phyloP scores from a whole-genome alignment of 192 early-diverging fungal genomes.

The Phycomyces nitens region DNA sequence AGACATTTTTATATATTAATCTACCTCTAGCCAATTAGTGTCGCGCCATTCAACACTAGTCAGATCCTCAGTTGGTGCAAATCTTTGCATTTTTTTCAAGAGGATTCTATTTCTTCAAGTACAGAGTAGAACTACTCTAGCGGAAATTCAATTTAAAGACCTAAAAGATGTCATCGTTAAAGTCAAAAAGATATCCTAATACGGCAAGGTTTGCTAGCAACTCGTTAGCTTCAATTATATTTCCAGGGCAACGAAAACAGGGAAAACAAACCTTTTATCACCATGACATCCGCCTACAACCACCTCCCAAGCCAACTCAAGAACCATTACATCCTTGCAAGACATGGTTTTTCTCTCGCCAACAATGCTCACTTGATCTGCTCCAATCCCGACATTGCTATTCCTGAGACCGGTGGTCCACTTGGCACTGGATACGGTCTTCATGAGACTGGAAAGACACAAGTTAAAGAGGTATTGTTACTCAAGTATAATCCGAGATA shows the following conservation, averaged over 20 bases:
- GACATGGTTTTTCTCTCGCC: conserved; percentile 58
- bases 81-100: conserved; percentile 17
- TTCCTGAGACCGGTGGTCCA: conserved; percentile 42
- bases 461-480: conserved; percentile 41
- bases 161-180: no score
- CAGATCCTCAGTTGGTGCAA: conserved; percentile 39
- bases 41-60: conserved; percentile 63
- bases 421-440: conserved; percentile 49
- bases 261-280: conserved; percentile 1
- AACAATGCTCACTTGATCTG: conserved; percentile 51
- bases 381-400: conserved; percentile 52
- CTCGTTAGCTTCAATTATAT: no score
- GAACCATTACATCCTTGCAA: conserved; percentile 42
- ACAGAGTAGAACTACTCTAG: no score
- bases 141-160: no score
- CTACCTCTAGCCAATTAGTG: conserved; percentile 53
- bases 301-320: conserved; percentile 25
- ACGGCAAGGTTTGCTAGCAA: no score
- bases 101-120: no score
- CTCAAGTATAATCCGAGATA: not conserved
- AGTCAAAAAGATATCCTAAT: no score
- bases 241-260: no score
- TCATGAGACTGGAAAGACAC: conserved; percentile 42
- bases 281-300: conserved; percentile 16
- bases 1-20: not conserved